Conservation (phyloP, 1,284 basidiomycete species). For the Ganoderma sinense region DNA sequence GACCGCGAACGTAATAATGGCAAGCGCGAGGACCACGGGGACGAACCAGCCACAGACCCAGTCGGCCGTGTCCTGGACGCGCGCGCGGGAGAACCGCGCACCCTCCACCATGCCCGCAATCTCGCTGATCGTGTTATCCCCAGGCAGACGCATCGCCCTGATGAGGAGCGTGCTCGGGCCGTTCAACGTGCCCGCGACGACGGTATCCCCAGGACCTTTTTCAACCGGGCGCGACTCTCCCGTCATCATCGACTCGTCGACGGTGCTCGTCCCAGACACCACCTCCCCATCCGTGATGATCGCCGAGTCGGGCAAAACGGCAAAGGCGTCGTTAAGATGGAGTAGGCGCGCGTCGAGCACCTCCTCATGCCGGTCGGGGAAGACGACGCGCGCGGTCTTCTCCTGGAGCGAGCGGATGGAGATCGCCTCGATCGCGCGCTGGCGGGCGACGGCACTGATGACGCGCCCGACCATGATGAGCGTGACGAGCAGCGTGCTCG, state of each 20-base stretch:
- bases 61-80: constrained; percentile 49
- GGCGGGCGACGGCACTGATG: constrained; percentile 49
- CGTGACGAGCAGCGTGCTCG: constrained; percentile 51
- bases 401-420: constrained; percentile 47
- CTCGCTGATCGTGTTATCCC: constrained; percentile 53
- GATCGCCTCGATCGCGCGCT: constrained; percentile 45
- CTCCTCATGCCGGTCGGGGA: constrained; percentile 31
- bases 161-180: constrained; percentile 46
- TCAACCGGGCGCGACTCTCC: constrained; percentile 51
- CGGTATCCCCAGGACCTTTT: constrained; percentile 43
- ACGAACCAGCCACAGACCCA: constrained; percentile 44
- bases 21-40: constrained; percentile 43
- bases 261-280: constrained; percentile 45
- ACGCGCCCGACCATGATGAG: constrained; percentile 53
- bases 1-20: constrained; percentile 43
- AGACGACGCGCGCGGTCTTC: constrained; percentile 41
- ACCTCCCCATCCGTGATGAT: constrained; percentile 54
- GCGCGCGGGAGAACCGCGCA: constrained; percentile 48
- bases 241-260: constrained; percentile 55
- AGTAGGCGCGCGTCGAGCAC: constrained; percentile 46
- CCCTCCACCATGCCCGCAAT: constrained; percentile 48
- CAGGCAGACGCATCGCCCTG: constrained; percentile 45
- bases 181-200: constrained; percentile 53
- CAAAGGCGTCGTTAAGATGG: constrained; percentile 47
- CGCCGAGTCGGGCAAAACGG: constrained; percentile 43